These are phyloP conservation scores for Curvularia spicifera DNA, from an alignment of 2,329 filamentous ascomycete genomes.

Conservation along the genomic window DNA sequence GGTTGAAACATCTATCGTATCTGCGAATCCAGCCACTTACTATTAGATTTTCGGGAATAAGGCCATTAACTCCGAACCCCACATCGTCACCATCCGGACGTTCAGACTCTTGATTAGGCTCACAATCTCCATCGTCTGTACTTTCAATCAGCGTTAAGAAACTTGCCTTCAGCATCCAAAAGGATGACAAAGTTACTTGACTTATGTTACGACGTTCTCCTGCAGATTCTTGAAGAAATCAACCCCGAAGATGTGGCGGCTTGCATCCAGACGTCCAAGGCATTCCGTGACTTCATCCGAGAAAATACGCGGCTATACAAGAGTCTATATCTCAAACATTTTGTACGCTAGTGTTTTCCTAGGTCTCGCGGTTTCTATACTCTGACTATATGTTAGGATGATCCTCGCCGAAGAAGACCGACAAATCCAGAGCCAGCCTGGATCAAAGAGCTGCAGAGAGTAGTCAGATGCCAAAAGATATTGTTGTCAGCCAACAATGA, in stretches of 20 bases:
- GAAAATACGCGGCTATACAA: constrained; percentile 67
- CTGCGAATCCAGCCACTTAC: neutral
- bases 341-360: constrained; percentile 54
- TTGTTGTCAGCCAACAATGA: constrained; percentile 51
- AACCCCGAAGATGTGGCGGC: constrained; percentile 41
- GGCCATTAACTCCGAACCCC: constrained; percentile 12
- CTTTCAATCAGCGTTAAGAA: neutral
- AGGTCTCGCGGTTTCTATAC: neutral
- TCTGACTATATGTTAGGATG: constrained; percentile 45
- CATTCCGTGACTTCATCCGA: constrained; percentile 61
- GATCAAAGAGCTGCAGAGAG: constrained; percentile 39
- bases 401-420: constrained; percentile 40
- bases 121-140: neutral
- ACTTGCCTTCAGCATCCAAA: neutral
- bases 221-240: constrained; percentile 43
- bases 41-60: neutral
- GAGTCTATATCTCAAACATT: constrained; percentile 64
- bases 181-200: constrained; percentile 42
- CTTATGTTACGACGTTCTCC: constrained; percentile 46
- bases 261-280: constrained; percentile 39
- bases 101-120: constrained; percentile 2
- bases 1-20: neutral
- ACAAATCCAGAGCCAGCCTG: constrained; percentile 40
- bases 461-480: constrained; percentile 52
- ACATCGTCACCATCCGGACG: constrained; percentile 7